Conservation (phyloP, 1,284 basidiomycete species). For the Cutaneotrichosporon cavernicola region DNA sequence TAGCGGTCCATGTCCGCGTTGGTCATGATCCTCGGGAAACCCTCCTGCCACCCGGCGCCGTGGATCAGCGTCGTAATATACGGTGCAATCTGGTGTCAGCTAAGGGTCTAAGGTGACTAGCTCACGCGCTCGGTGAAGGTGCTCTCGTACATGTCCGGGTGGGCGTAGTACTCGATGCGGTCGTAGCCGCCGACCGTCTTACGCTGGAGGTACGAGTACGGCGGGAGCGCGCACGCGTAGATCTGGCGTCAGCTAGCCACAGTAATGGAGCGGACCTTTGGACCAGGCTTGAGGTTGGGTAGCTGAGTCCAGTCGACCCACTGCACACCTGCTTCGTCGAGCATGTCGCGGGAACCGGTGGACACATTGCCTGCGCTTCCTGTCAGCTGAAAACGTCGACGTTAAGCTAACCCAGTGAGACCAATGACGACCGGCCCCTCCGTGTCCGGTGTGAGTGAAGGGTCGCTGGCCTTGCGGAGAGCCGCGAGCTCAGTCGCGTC, state of each 20-base stretch:
- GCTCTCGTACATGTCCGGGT: conserved; percentile 66
- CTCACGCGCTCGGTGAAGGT: conserved; percentile 67
- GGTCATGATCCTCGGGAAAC: conserved; percentile 74
- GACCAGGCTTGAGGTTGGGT: conserved; percentile 57
- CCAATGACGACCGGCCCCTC: conserved; percentile 77
- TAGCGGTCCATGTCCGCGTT: conserved; percentile 62
- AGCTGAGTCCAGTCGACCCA: conserved; percentile 63
- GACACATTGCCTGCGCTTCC: conserved; percentile 74
- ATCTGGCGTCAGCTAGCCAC: conserved; percentile 55
- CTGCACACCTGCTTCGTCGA: conserved; percentile 67
- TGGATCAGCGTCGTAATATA: conserved; percentile 80
- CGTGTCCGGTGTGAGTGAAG: conserved; percentile 25
- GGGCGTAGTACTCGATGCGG: conserved; percentile 68
- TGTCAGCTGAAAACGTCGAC: background rate
- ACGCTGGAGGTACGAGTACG: conserved; percentile 67
- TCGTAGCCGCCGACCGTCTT: conserved; percentile 62
- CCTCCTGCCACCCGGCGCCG: conserved; percentile 75
- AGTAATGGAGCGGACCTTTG: conserved; percentile 54
- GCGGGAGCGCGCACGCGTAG: conserved; percentile 72
- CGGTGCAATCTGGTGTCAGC: conserved; percentile 65
- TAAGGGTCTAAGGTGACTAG: background rate
- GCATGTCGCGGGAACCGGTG: conserved; percentile 68
- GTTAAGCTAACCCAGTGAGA: conserved; percentile 67
- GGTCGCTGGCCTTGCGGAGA: conserved; percentile 11
- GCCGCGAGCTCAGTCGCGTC: conserved; percentile 36